These are phyloP conservation scores for Punica granatum DNA, from an alignment of 345 rosid genomes.

Conservation along the genomic window DNA sequence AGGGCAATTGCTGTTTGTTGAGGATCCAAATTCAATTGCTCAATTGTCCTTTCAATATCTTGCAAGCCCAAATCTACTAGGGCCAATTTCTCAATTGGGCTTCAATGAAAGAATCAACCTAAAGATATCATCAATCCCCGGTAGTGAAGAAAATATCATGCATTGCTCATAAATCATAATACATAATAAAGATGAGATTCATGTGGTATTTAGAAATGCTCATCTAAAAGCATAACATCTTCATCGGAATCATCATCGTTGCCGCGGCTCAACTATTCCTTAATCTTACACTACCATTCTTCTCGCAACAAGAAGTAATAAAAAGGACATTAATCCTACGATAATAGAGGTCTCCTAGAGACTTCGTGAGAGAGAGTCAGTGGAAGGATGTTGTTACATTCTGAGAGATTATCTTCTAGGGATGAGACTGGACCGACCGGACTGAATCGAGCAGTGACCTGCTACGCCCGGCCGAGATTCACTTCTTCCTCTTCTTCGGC, in stretches of 20 bases:
- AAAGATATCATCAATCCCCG: no score
- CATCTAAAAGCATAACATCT: not conserved
- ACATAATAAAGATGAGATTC: no score
- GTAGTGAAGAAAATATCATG: no score
- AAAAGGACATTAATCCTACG: not conserved
- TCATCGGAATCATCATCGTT: not conserved
- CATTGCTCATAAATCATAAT: no score
- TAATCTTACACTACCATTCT: not conserved
- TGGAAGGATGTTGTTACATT: not conserved
- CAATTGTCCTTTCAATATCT: not conserved
- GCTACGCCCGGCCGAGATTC: slow-evolving; percentile 10
- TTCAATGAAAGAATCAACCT: no score
- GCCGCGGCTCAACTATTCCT: not conserved
- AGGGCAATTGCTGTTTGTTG: not conserved
- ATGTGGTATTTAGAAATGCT: no score
- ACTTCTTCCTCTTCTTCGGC: slow-evolving; percentile 96
- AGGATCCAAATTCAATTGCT: not conserved
- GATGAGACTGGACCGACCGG: not conserved
- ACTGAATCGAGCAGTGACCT: not conserved
- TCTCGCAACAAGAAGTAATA: not conserved
- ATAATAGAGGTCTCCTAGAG: not conserved
- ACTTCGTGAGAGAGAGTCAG: not conserved
- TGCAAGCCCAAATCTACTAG: not conserved
- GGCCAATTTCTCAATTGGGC: no score
- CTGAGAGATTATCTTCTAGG: not conserved